A percentile compares a stretch with the other conserved stretches of the same genome.
phyloP scores from a whole-genome alignment of 768 basidiomycete genomes.

The Mycena maculata region DNA sequence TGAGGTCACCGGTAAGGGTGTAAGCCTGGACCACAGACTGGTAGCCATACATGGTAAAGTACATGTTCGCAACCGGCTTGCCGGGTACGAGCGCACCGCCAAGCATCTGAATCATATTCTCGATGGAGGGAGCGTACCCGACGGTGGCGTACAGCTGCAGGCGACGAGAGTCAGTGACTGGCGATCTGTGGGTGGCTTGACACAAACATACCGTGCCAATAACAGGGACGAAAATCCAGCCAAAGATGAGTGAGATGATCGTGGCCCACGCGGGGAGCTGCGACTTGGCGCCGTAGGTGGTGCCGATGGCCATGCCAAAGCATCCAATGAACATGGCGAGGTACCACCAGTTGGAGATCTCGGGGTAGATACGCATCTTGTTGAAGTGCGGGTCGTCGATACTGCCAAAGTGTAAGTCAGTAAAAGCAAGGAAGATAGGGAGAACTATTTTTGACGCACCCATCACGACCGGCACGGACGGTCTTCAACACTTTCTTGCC shows the following conservation, averaged over 20 bases:
- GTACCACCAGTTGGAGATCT: constrained; percentile 53
- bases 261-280: constrained; percentile 53
- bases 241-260: constrained; percentile 59
- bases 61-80: constrained; percentile 55
- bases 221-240: constrained; percentile 57
- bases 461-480: constrained; percentile 46
- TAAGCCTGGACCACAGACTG: constrained; percentile 46
- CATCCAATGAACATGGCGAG: constrained; percentile 45
- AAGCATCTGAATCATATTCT: constrained; percentile 58
- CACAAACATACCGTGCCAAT: constrained; percentile 54
- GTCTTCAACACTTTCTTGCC: constrained; percentile 51
- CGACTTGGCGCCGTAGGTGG: constrained; percentile 48
- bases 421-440: too few species aligned
- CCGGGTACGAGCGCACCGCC: constrained; percentile 58
- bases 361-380: constrained; percentile 49
- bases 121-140: constrained; percentile 48
- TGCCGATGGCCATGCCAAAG: constrained; percentile 47
- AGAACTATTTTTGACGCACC: too few species aligned
- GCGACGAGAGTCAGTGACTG: neutral
- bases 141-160: constrained; percentile 54
- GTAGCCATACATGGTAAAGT: constrained; percentile 48
- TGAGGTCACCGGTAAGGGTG: constrained; percentile 44
- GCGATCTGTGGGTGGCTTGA: neutral
- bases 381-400: constrained; percentile 52
- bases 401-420: too few species aligned